Percentiles rank a stretch among this genome's conserved stretches.
phyloP scores from a whole-genome alignment of 2,329 filamentous ascomycete genomes.

The Curvularia spicifera region DNA sequence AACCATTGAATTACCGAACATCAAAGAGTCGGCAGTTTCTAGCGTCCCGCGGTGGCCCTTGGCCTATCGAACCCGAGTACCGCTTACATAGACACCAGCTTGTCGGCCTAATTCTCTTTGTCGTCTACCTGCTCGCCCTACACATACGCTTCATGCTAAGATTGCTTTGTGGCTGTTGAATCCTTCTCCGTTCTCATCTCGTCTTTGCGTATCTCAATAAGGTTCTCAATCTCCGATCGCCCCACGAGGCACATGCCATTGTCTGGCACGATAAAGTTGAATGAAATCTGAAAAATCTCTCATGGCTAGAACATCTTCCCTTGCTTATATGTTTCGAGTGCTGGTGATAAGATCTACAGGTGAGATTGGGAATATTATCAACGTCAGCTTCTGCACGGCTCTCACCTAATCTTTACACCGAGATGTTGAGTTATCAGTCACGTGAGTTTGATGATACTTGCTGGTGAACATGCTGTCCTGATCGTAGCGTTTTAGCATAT shows the following conservation, averaged over 20 bases:
- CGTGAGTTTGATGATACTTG: background rate
- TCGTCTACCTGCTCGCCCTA: constrained; percentile 12
- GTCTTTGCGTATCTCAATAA: constrained; percentile 7
- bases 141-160: constrained; percentile 10
- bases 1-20: background rate
- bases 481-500: background rate
- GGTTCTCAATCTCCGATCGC: constrained; percentile 3
- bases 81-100: constrained; percentile 6
- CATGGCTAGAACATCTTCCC: background rate
- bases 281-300: background rate
- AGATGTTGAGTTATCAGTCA: background rate
- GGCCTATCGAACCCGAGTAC: background rate
- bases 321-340: background rate
- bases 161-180: constrained; percentile 6
- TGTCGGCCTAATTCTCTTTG: constrained; percentile 14
- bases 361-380: background rate
- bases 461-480: background rate
- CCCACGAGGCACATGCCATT: constrained; percentile 7
- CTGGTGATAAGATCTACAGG: background rate
- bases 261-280: background rate
- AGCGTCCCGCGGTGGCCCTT: background rate
- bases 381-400: background rate
- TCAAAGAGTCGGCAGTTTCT: background rate
- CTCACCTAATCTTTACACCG: background rate
- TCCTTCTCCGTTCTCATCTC: background rate